Base-by-base conservation (phyloP, 2,329 filamentous ascomycete genomes). In the Tricladium varicosporioides region DNA sequence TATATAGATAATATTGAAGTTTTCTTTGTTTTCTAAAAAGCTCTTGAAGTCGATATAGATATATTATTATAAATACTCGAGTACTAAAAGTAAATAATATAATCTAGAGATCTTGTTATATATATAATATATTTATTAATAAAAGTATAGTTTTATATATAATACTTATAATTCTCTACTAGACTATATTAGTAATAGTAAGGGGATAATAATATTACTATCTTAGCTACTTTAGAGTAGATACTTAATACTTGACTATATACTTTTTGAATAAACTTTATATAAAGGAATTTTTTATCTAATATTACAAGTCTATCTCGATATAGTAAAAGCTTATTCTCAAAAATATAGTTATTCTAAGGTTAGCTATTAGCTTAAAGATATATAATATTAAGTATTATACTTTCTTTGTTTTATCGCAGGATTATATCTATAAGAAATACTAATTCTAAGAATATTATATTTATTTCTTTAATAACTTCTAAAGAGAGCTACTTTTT, bases 71-170 rank as follows among this genome's bases (percentile, higher is more conserved):
- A 49, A 42, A 7, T 36, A 8, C 11, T 42, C 7, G 15, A 32
- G 42, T 9, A 57, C 31, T 48, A 44, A 32, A 4, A 57, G 22
- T 7, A 49, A 19, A 7, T 53, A 15, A 8, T 53, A 19, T 2
- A 48, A 32, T 8, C 54, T 50, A 47, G 49, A 49, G 18, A 49
- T 53, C 19, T 43, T 52, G 14, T 57, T 49, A 14, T 53, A 19
- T 9, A 19, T 10, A 13, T 14, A 8, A 14, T 36, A 4, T 9
- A 18, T 13, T n/a, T 16, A 13, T 75, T 76, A 76, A 79, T 27
- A 59, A 2, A 7, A 15, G 56, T 7, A 14, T 22, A 56, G 22
- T 59, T 59, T 1, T 42, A 16, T 42, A 59, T n/a, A 46, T 7
- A 51, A 1, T 16, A 13, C 18, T 40, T 14, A 9, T 44, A 13